Conservation (phyloP, 371 early-diverging fungal species). For the Haplosporangium sp. region DNA sequence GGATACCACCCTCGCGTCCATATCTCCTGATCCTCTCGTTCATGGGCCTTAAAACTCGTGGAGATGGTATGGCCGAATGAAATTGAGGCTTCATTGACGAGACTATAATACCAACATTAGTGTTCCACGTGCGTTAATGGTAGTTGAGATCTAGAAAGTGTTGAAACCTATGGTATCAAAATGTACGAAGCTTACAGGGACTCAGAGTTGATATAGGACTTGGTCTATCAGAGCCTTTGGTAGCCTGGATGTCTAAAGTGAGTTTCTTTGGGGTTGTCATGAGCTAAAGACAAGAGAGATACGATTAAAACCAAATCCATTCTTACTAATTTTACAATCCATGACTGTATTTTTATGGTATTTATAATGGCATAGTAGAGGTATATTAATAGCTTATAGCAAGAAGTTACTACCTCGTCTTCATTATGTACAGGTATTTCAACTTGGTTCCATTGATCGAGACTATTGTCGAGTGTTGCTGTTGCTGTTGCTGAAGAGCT, state of each 20-base stretch:
- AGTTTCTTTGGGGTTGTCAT: not conserved
- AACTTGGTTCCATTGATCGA: conserved; percentile 14
- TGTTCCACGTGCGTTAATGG: not conserved
- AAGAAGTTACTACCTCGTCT: not conserved
- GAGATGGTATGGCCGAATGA: conserved; percentile 22
- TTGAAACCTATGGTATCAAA: not conserved
- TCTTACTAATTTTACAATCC: no score
- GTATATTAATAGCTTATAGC: not conserved
- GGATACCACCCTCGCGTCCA: conserved; percentile 20
- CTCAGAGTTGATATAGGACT: not conserved
- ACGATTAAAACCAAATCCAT: no score
- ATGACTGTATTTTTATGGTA: no score
- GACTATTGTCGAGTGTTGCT: not conserved
- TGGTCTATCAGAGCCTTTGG: not conserved
- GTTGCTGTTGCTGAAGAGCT: conserved; percentile 3
- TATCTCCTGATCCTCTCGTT: conserved; percentile 29
- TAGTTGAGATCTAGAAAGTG: not conserved
- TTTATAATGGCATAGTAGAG: not conserved
- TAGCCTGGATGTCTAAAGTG: not conserved
- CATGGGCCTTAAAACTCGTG: conserved; percentile 19
- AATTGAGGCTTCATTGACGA: conserved; percentile 22
- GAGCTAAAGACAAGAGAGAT: not conserved
- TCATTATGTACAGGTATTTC: conserved; percentile 1
- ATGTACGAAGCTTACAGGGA: conserved; percentile 1
- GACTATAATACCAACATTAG: not conserved